Evolutionary conservation across 345 rosid genomes (phyloP).

Genomic region (Camelina hispida): DNA sequence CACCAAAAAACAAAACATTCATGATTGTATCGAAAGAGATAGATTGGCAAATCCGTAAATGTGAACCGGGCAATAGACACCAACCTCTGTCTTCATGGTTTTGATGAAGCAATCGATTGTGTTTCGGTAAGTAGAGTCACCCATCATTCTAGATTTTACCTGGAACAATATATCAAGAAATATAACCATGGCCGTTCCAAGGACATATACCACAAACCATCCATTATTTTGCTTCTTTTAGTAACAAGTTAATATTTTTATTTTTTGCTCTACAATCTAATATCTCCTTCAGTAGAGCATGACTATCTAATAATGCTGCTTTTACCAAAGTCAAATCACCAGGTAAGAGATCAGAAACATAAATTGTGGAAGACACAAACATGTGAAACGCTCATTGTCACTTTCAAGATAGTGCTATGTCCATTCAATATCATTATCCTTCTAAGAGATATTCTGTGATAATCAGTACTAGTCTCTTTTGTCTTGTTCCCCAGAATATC

Average conservation of each 20-base stretch:
- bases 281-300: slow-evolving; percentile 30
- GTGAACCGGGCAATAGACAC: slow-evolving; percentile 31
- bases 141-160: slow-evolving; percentile 99
- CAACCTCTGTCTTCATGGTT: slow-evolving; percentile 84
- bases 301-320: slow-evolving; percentile 32
- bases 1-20: slow-evolving; percentile 35
- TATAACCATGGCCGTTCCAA: slow-evolving; percentile 20
- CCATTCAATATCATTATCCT: slow-evolving; percentile 31
- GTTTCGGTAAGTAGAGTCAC: slow-evolving; percentile 86
- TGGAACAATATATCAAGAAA: slow-evolving; percentile 48
- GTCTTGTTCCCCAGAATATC: not conserved
- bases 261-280: slow-evolving; percentile 3
- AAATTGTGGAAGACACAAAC: slow-evolving; percentile 42
- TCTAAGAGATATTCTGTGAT: slow-evolving; percentile 18
- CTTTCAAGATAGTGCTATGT: slow-evolving; percentile 33
- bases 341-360: slow-evolving; percentile 31
- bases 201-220: slow-evolving; percentile 18
- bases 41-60: not conserved
- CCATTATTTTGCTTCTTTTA: slow-evolving; percentile 22
- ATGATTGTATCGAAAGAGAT: slow-evolving; percentile 13
- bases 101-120: slow-evolving; percentile 90
- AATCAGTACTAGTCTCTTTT: slow-evolving; percentile 23
- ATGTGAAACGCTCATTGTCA: slow-evolving; percentile 40
- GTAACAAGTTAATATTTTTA: slow-evolving; percentile 19
- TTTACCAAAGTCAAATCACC: slow-evolving; percentile 24